Evolutionary conservation across 2,329 filamentous ascomycete species (phyloP).

Genomic region (Huntiella savannae): DNA sequence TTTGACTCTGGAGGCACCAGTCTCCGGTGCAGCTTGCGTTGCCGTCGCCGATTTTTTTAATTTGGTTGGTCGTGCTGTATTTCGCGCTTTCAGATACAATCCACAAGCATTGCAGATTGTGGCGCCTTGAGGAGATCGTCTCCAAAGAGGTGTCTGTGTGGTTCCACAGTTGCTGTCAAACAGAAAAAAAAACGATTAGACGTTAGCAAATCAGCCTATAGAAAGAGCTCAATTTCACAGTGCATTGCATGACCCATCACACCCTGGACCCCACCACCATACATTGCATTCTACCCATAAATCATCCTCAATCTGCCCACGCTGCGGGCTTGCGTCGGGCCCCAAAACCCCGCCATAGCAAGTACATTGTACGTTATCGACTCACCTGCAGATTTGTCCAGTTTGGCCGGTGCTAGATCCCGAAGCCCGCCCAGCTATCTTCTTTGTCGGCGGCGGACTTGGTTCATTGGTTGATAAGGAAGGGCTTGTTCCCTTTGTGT

Average conservation of each 20-base stretch:
- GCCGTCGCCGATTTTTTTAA: conserved; percentile 55
- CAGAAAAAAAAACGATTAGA: conserved; percentile 12
- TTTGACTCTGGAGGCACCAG: conserved; percentile 21
- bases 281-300: no score
- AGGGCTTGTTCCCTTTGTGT: neutral
- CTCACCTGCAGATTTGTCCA: conserved; percentile 56
- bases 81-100: conserved; percentile 82
- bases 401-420: conserved; percentile 7
- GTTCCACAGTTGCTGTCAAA: conserved; percentile 71
- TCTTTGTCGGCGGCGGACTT: conserved; percentile 5
- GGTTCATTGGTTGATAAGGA: neutral
- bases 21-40: conserved; percentile 25
- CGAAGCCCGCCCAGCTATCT: neutral
- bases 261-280: neutral
- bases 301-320: no score
- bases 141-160: conserved; percentile 84
- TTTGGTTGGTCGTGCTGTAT: conserved; percentile 76
- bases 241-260: neutral
- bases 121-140: conserved; percentile 75
- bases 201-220: neutral
- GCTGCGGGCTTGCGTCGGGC: no score
- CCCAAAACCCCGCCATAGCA: no score
- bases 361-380: conserved; percentile 6
- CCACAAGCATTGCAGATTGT: conserved; percentile 98
- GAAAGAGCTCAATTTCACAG: neutral